phyloP scores from a whole-genome alignment of 768 basidiomycete genomes.

The Tremella fuciformis region DNA sequence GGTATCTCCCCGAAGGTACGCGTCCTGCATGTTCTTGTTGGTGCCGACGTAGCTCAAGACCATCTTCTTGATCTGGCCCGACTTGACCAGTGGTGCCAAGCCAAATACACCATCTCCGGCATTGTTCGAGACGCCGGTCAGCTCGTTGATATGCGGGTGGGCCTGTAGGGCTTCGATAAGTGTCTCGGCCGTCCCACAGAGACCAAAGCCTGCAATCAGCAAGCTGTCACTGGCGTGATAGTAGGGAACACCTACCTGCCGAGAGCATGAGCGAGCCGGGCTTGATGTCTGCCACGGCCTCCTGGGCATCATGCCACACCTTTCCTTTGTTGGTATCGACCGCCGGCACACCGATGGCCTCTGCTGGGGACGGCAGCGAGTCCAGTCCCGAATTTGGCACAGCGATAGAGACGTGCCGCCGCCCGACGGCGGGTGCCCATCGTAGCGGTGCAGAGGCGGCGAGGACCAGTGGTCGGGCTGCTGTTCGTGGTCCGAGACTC shows the following conservation, averaged over 20 bases:
- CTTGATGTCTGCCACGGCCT: constrained; percentile 32
- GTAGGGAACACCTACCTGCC: constrained; percentile 20
- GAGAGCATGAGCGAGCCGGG: constrained; percentile 22
- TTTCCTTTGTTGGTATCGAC: constrained; percentile 21
- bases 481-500: no score
- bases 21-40: constrained; percentile 42
- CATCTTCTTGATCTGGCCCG: constrained; percentile 41
- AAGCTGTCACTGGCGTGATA: neutral
- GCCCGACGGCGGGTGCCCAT: no score
- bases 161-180: constrained; percentile 38
- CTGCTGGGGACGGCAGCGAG: constrained; percentile 19
- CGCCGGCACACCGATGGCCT: constrained; percentile 21
- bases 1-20: constrained; percentile 40
- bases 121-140: constrained; percentile 48
- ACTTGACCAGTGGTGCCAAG: constrained; percentile 36
- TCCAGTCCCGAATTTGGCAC: constrained; percentile 22
- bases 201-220: constrained; percentile 32
- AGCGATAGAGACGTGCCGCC: constrained; percentile 11
- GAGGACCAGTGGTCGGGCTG: no score
- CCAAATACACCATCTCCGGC: constrained; percentile 44
- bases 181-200: constrained; percentile 47
- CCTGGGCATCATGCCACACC: constrained; percentile 26
- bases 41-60: constrained; percentile 44
- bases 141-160: constrained; percentile 28
- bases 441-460: no score